Evolutionary conservation across 352 stramenopile genomes (phyloP), one percentile per base, ranked within the genome.

Genomic region (Vaucheria bursata): DNA sequence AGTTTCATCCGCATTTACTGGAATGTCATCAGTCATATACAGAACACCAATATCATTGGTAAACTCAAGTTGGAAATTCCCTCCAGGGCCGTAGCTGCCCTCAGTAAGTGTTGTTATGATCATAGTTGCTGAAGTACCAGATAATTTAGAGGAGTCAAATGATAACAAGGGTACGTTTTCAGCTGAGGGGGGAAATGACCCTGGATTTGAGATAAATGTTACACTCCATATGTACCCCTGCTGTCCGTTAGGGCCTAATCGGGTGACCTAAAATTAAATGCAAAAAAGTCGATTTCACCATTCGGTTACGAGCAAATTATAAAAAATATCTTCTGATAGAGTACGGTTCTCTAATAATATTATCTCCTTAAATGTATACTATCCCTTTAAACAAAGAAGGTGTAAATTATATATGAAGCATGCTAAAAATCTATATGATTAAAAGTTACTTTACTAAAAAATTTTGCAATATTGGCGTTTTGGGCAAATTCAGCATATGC

Each of bases 221-320:
- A 98, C 87, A 12, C 85, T 90, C 94, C 94, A 98, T 12, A 86
- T 86, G 76, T 97, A 98, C 40, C 89, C 90, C 67, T 92, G 91
- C 71, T 88, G 80, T 7, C 94, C 83, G 0, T 90, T 90, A 4
- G 94, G 93, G 0, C 88, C 88, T 0, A 80, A 88, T 1, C 91
- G 91, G 36, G 83, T 84, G 7, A 98, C 65, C 65, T 72, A 35
- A 25, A 29, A 40, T 69, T 6, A 38, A 12, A 50, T 12, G 39
- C 39, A 12, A 50, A 12, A 5, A 12, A 50, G 39, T 12, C 5
- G 39, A 12, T 12, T 12, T 12, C 12, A 12, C 39, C 12, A 12
- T 50, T 50, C 5, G 5, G 39, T 12, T 12, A 50, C 39, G 12
- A 12, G 5, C 5, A 50, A 5, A 50, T 12, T 50, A 50, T 5